phyloP scores from a whole-genome alignment of 257 asterid species.

The Plantago elongata region DNA sequence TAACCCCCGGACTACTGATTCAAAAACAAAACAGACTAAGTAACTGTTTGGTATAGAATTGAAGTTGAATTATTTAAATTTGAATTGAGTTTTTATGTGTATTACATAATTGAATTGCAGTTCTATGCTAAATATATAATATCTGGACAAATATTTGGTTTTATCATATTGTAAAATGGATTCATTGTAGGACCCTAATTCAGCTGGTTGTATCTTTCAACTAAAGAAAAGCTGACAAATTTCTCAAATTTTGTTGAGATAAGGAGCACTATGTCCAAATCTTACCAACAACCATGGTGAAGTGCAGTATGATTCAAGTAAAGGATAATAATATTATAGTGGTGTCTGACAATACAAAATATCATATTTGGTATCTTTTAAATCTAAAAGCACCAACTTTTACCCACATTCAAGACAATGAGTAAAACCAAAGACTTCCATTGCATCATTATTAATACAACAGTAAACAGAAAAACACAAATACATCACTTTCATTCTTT shows the following conservation, averaged over 20 bases:
- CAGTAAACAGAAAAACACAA: background rate
- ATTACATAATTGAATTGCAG: too few relatives aligned
- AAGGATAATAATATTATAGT: background rate
- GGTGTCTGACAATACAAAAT: background rate
- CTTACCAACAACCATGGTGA: conserved; percentile 11
- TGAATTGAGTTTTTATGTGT: too few relatives aligned
- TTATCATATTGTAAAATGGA: too few relatives aligned
- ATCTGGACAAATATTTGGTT: too few relatives aligned
- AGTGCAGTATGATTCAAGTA: background rate
- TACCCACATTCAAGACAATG: conserved; percentile 7
- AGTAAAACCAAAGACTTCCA: conserved; percentile 7
- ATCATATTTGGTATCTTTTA: conserved; percentile 13
- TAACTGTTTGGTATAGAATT: too few relatives aligned
- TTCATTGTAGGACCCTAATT: too few relatives aligned
- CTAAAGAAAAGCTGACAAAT: background rate
- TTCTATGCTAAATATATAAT: too few relatives aligned
- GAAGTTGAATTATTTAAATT: too few relatives aligned
- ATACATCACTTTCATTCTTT: background rate
- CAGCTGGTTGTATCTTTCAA: too few relatives aligned
- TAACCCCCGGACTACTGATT: too few relatives aligned
- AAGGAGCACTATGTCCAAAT: conserved; percentile 16
- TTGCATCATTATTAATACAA: background rate
- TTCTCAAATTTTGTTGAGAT: background rate
- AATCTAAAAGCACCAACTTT: conserved; percentile 12
- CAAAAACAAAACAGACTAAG: too few relatives aligned